phyloP scores from a whole-genome alignment of 2,329 filamentous ascomycete species.

The Fusarium setosum region DNA sequence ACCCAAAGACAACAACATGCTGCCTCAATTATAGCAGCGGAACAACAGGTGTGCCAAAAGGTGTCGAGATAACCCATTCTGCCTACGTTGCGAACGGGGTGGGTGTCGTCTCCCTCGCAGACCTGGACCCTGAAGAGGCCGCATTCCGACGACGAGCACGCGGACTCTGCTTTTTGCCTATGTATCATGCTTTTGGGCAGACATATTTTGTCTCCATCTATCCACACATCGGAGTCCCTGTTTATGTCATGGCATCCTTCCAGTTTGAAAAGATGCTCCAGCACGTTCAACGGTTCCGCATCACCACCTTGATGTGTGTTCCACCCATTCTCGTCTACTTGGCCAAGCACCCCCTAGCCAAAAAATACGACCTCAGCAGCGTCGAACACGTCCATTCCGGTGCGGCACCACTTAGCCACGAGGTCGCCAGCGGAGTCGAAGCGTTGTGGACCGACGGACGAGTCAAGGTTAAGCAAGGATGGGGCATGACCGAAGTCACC shows the following conservation, averaged over 20 bases:
- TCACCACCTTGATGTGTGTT: conserved; percentile 74
- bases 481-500: conserved; percentile 89
- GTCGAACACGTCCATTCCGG: conserved; percentile 70
- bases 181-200: conserved; percentile 81
- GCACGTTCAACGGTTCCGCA: conserved; percentile 73
- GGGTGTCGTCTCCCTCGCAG: conserved; percentile 59
- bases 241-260: conserved; percentile 83
- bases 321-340: conserved; percentile 81
- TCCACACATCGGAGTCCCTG: conserved; percentile 65
- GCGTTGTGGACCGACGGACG: conserved; percentile 59
- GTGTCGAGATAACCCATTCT: conserved; percentile 80
- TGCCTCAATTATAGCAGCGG: conserved; percentile 83
- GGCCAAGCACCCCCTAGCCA: conserved; percentile 74
- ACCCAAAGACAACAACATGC: conserved; percentile 65
- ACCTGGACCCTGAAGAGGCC: conserved; percentile 60
- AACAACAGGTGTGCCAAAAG: conserved; percentile 85
- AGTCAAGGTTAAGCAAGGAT: conserved; percentile 70
- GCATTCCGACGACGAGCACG: conserved; percentile 50
- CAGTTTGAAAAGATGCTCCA: conserved; percentile 79
- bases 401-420: conserved; percentile 73
- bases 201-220: conserved; percentile 73
- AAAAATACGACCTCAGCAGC: conserved; percentile 76
- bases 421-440: conserved; percentile 57
- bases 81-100: conserved; percentile 79
- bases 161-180: conserved; percentile 76